Evolutionary conservation across 805 yeast genomes (phyloP), one percentile per base, ranked within the genome.

Genomic region (Pichia deserticola): DNA sequence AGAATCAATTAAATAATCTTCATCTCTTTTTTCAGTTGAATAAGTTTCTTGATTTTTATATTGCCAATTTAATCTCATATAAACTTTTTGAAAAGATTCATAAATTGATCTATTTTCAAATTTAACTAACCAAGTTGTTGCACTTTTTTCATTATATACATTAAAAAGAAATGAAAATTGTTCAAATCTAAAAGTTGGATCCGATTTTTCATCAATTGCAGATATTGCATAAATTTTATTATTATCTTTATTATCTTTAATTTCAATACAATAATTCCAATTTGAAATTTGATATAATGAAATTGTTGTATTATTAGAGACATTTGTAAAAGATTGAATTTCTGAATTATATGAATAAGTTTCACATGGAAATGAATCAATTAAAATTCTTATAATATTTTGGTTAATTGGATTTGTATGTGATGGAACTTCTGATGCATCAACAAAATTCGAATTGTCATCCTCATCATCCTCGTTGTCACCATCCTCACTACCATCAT

Each of bases 121-220:
- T 56, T 74, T 78, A 37, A 86, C 57, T 55, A 86, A 71, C 76
- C 84, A 86, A 1, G 95, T 82, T 29, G 73, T 68, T 0, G 81
- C 75, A 1, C 62, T 57, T 3, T 64, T 62, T 6, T 63, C 73
- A 5, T 67, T 56, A 30, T 65, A 68, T 54, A 77, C 73, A 61
- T 86, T 84, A 74, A 87, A 89, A 12, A 84, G 75, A 56, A 89
- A 84, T 1, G 86, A 74, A 12, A 64, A 55, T 34, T 75, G 62
- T 11, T 75, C 80, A 53, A 71, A 74, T 60, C 82, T 80, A 61
- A 86, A 82, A n/a, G 76, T 72, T 2, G 93, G 88, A 59, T 77
- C 81, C 65, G 88, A 68, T 32, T 74, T 72, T 11, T 77, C 72
- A 10, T 70, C 61, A 27, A 84, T 62, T 4, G 61, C 62, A 5